A percentile compares a stretch with the other conserved stretches of the same genome.
Evolutionary conservation across 306 rosid genomes (phyloP).

Genomic region (Crataegus laevigata): DNA sequence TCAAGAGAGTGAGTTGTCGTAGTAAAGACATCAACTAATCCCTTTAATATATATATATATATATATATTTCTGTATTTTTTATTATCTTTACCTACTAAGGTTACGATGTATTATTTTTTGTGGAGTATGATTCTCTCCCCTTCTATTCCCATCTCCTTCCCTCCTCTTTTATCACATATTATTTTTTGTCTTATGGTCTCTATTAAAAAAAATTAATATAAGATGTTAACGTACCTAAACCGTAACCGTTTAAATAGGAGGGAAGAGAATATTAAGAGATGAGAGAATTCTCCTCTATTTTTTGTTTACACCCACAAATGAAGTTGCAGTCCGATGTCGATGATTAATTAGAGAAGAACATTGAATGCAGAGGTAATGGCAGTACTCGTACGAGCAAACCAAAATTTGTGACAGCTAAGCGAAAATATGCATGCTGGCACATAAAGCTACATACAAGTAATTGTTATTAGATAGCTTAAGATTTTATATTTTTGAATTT

Average conservation of each 20-base stretch:
- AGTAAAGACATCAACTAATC: too few species aligned
- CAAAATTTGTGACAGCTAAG: not conserved
- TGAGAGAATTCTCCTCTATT: too few species aligned
- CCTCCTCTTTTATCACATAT: too few species aligned
- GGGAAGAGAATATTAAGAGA: too few species aligned
- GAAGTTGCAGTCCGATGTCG: constrained; percentile 33
- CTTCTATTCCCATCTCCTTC: too few species aligned
- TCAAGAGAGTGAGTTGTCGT: rapidly evolving
- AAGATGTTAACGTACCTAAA: too few species aligned
- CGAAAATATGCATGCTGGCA: not conserved
- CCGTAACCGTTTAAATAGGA: too few species aligned
- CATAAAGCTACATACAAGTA: not conserved
- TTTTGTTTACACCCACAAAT: constrained; percentile 27
- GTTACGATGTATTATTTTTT: not conserved
- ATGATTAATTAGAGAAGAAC: constrained; percentile 3
- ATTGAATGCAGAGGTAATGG: not conserved
- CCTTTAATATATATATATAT: too few species aligned
- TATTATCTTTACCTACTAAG: not conserved
- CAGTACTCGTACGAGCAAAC: not conserved
- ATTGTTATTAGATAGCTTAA: not conserved
- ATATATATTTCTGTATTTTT: not conserved
- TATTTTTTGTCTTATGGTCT: too few species aligned
- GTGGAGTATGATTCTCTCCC: too few species aligned
- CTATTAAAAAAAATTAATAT: too few species aligned
- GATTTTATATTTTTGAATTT: not conserved